These are phyloP conservation scores for Auriculariales sp. DNA, from an alignment of 768 basidiomycete species.

Conservation along the genomic window DNA sequence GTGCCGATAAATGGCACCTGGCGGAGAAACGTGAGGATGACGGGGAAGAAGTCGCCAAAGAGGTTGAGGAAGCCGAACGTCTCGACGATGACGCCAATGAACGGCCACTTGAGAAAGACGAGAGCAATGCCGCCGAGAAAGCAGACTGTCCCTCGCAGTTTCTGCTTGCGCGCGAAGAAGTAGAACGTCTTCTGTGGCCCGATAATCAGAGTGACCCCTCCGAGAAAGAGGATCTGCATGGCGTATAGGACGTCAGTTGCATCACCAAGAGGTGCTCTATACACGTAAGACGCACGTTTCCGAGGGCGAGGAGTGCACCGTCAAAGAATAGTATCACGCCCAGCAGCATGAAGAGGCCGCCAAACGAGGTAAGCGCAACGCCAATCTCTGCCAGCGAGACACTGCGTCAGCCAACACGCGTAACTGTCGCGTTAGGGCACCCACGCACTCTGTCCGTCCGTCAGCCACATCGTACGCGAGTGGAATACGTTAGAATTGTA, in stretches of 20 bases:
- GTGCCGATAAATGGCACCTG: constrained; percentile 89
- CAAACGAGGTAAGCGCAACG: constrained; percentile 91
- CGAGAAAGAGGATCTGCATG: constrained; percentile 79
- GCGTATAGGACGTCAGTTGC: background rate
- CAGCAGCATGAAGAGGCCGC: constrained; percentile 88
- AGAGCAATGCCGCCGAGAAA: constrained; percentile 84
- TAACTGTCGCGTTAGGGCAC: background rate
- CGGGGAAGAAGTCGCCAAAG: constrained; percentile 99
- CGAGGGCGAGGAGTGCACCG: constrained; percentile 87
- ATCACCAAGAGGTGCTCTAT: constrained; percentile 6
- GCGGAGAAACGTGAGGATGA: constrained; percentile 89
- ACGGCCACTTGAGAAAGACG: constrained; percentile 92
- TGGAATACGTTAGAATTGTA: too few species aligned
- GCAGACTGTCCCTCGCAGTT: constrained; percentile 77
- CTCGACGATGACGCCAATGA: constrained; percentile 85
- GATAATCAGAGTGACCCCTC: constrained; percentile 91
- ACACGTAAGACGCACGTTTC: constrained; percentile 66
- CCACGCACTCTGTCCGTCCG: constrained; percentile 33
- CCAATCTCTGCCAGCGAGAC: constrained; percentile 58
- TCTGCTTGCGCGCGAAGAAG: constrained; percentile 93
- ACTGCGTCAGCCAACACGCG: constrained; percentile 1
- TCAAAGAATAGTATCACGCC: constrained; percentile 96
- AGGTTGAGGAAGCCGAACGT: constrained; percentile 95
- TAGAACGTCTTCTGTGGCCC: constrained; percentile 95
- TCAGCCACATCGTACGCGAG: constrained; percentile 35